Evolutionary conservation across 164 flowering plant species (phyloP).

Genomic region (Aristolochia californica): DNA sequence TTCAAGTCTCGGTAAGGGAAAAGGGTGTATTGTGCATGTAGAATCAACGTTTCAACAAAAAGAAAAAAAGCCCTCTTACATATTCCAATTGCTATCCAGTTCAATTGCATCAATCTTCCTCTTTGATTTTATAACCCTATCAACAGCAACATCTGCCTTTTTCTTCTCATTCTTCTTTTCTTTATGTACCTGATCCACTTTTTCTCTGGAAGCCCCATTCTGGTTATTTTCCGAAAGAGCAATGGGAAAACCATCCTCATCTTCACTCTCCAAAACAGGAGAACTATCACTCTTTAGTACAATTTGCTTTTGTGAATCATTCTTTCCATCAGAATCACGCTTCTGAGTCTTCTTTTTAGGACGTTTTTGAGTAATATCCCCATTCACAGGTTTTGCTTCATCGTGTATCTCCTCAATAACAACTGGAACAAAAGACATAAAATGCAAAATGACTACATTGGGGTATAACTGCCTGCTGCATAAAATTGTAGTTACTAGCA

Average conservation of each 20-base stretch:
- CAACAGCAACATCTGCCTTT: not conserved
- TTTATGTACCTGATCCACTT: constrained; percentile 17
- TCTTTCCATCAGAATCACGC: constrained; percentile 16
- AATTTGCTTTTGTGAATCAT: constrained; percentile 29
- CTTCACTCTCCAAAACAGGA: constrained; percentile 62
- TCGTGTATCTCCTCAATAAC: constrained; percentile 83
- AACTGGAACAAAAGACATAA: constrained; percentile 28
- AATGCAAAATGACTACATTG: too few species aligned
- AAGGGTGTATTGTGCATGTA: too few species aligned
- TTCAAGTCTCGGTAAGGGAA: not conserved
- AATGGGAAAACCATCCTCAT: constrained; percentile 91
- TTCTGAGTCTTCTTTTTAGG: constrained; percentile 3
- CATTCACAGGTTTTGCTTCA: constrained; percentile 11
- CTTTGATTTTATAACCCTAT: not conserved
- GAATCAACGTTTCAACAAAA: too few species aligned
- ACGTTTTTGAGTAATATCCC: not conserved
- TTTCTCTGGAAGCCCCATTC: constrained; percentile 24
- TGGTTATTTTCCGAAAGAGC: constrained; percentile 16
- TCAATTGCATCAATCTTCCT: constrained; percentile 2
- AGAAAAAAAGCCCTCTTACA: not conserved
- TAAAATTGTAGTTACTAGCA: too few species aligned
- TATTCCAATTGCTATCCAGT: not conserved
- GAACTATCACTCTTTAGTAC: constrained; percentile 26
- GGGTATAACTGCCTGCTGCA: too few species aligned
- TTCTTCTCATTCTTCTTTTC: not conserved